phyloP scores from a whole-genome alignment of 306 rosid species.

The Sechiopsis laciniata region DNA sequence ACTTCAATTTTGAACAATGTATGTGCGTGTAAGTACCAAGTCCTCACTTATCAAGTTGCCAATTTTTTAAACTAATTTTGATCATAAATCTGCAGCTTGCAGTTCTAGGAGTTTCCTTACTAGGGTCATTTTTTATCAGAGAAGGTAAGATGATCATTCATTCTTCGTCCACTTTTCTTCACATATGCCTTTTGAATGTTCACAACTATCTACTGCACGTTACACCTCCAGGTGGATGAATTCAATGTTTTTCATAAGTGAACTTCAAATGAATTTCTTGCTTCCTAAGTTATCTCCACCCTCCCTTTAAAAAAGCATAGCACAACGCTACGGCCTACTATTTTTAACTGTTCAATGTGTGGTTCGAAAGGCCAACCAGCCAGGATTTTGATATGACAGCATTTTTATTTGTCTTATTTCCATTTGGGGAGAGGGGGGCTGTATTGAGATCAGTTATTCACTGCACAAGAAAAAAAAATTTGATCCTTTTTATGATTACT shows the following conservation, averaged over 20 bases:
- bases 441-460: slow-evolving; percentile 15
- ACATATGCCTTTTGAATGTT: background rate
- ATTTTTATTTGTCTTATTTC: background rate
- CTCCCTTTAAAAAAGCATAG: too few species aligned
- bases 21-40: background rate
- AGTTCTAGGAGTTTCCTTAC: slow-evolving; percentile 84
- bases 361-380: too few species aligned
- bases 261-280: background rate
- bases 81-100: slow-evolving; percentile 54
- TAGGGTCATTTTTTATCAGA: slow-evolving; percentile 85
- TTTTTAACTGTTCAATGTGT: background rate
- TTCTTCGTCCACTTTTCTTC: slow-evolving; percentile 9
- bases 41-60: background rate
- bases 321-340: background rate
- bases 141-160: slow-evolving; percentile 55
- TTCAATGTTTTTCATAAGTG: background rate
- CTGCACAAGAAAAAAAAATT: background rate
- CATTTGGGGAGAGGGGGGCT: slow-evolving; percentile 6
- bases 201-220: too few species aligned
- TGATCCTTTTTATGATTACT: slow-evolving; percentile 10
- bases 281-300: background rate
- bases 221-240: background rate
- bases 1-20: background rate
- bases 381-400: background rate
- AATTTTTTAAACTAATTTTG: background rate